phyloP scores from a whole-genome alignment of 2,329 filamentous ascomycete genomes.

The Mollisiaceae sp. region DNA sequence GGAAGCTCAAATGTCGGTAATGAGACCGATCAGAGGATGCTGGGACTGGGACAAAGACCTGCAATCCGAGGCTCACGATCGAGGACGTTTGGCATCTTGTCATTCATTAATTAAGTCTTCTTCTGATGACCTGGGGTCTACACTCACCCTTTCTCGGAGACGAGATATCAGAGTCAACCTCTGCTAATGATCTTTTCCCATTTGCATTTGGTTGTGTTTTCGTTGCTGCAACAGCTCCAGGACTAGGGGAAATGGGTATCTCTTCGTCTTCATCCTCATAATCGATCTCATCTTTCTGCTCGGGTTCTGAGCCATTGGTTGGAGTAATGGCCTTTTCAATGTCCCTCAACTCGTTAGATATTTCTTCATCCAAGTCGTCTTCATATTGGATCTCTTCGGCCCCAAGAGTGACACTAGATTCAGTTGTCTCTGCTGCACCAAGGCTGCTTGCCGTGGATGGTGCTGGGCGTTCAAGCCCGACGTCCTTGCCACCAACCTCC shows the following conservation, averaged over 20 bases:
- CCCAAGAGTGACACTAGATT: constrained; percentile 44
- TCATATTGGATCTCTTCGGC: constrained; percentile 45
- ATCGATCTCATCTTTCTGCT: constrained; percentile 39
- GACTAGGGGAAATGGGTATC: background rate
- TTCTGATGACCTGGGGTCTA: background rate
- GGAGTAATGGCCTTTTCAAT: background rate
- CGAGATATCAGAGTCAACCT: constrained; percentile 33
- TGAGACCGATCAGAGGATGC: constrained; percentile 7
- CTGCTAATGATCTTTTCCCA: constrained; percentile 39
- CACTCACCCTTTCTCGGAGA: constrained; percentile 34
- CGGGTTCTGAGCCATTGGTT: background rate
- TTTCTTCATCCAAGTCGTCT: constrained; percentile 42
- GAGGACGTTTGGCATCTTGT: constrained; percentile 41
- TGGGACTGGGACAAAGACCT: background rate
- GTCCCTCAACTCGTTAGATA: constrained; percentile 41
- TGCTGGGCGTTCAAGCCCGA: background rate
- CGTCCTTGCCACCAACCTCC: constrained; percentile 1
- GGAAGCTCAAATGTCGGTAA: background rate
- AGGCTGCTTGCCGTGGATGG: constrained; percentile 20
- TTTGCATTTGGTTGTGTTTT: constrained; percentile 26
- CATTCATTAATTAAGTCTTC: constrained; percentile 28
- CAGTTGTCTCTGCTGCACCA: constrained; percentile 33
- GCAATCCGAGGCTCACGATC: constrained; percentile 34
- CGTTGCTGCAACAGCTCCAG: constrained; percentile 1
- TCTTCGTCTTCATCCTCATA: constrained; percentile 36